Conservation (phyloP, 768 basidiomycete species). For the Mrakia frigida region DNA sequence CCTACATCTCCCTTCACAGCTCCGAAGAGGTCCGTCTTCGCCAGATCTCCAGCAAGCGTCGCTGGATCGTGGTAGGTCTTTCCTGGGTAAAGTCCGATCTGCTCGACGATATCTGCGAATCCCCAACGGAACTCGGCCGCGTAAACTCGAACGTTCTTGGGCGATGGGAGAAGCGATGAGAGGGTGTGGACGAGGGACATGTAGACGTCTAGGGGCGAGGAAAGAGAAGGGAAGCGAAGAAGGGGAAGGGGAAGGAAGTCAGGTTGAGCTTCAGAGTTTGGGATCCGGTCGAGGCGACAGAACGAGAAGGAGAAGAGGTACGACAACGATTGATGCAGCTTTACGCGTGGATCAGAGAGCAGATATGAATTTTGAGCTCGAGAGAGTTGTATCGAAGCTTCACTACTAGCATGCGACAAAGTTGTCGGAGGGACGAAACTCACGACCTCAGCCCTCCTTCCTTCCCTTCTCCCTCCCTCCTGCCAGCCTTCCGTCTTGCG, state of each 20-base stretch:
- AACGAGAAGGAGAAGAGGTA: neutral
- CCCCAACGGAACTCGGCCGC: constrained; percentile 29
- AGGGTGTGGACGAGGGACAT: constrained; percentile 31
- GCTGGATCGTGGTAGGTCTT: constrained; percentile 34
- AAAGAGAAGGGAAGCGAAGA: neutral
- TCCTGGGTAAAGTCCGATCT: constrained; percentile 24
- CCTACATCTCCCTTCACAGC: constrained; percentile 3
- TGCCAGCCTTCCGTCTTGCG: neutral
- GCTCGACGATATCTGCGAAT: constrained; percentile 31
- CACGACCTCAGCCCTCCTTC: neutral
- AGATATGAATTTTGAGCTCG: neutral
- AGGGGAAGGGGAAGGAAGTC: neutral
- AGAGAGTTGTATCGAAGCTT: no score
- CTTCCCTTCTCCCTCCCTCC: neutral
- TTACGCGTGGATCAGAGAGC: no score
- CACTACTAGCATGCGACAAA: no score
- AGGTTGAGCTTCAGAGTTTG: neutral
- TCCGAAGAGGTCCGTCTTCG: constrained; percentile 36
- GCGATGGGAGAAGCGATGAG: constrained; percentile 3
- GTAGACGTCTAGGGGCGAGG: constrained; percentile 23
- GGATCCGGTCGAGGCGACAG: neutral
- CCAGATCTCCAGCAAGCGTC: constrained; percentile 41
- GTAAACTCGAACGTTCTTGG: constrained; percentile 26
- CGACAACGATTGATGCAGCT: no score
- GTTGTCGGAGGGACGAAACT: neutral